phyloP scores from a whole-genome alignment of 2,329 filamentous ascomycete species.

The Monilinia aucupariae region DNA sequence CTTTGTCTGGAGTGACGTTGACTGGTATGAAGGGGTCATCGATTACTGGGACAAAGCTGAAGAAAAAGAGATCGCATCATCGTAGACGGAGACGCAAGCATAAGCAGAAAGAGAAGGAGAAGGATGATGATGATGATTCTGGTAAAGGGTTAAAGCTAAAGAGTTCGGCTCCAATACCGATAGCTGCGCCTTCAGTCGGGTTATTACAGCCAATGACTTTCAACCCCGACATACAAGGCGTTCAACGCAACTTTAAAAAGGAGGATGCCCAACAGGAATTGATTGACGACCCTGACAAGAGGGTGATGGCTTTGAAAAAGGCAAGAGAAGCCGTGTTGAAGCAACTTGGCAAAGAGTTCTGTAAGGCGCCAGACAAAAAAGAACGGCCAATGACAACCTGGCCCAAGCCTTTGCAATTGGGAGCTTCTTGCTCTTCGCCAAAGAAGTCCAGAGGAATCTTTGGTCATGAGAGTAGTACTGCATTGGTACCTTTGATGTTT shows the following conservation, averaged over 20 bases:
- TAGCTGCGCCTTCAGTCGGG: constrained; percentile 26
- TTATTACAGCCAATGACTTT: constrained; percentile 54
- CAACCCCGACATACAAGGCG: constrained; percentile 46
- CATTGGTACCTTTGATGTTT: constrained; percentile 56
- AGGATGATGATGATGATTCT: constrained; percentile 16
- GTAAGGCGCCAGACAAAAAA: constrained; percentile 28
- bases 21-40: constrained; percentile 18
- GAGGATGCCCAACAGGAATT: constrained; percentile 51
- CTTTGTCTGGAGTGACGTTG: constrained; percentile 17
- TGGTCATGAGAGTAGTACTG: constrained; percentile 46
- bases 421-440: constrained; percentile 23
- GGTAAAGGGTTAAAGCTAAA: constrained; percentile 4
- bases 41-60: constrained; percentile 40
- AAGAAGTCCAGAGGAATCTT: constrained; percentile 26
- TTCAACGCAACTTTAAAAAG: constrained; percentile 53
- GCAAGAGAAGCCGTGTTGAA: constrained; percentile 56
- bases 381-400: constrained; percentile 9
- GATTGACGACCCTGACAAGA: constrained; percentile 52
- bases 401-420: constrained; percentile 9
- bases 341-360: constrained; percentile 52
- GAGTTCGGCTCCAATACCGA: constrained; percentile 30
- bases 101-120: constrained; percentile 32
- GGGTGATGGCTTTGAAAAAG: constrained; percentile 50
- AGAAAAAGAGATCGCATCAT: constrained; percentile 40
- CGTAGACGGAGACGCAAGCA: constrained; percentile 33